Conservation (phyloP, 208 protist genomes). For the Crithidia mellificae region DNA sequence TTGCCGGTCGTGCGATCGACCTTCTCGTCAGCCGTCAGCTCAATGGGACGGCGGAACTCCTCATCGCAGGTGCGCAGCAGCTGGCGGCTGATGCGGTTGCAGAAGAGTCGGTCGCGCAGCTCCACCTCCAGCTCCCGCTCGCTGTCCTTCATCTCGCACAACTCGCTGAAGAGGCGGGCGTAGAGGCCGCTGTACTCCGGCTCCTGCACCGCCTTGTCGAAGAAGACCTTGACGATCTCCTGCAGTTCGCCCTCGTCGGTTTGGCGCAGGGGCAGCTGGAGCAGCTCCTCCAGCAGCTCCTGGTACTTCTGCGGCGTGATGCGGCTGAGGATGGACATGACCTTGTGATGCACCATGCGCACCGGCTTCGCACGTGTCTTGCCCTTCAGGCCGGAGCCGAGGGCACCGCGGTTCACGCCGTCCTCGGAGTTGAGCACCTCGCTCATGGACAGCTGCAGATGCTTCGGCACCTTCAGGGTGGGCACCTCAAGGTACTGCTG, state of each 20-base stretch:
- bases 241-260: conserved; percentile 75
- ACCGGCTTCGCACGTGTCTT: conserved; percentile 57
- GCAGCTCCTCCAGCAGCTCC: conserved; percentile 68
- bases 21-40: conserved; percentile 70
- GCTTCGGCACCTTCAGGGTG: conserved; percentile 74
- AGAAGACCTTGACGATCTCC: conserved; percentile 82
- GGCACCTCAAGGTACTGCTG: conserved; percentile 67
- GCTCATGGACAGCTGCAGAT: conserved; percentile 76
- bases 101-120: conserved; percentile 60
- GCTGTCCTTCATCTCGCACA: conserved; percentile 66
- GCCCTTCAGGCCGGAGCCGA: conserved; percentile 55
- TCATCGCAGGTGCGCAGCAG: conserved; percentile 64
- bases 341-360: conserved; percentile 80
- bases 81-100: conserved; percentile 58
- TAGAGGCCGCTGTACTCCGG: conserved; percentile 80
- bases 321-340: conserved; percentile 85
- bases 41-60: conserved; percentile 69
- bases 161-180: conserved; percentile 62
- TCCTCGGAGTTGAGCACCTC: conserved; percentile 53
- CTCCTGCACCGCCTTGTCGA: conserved; percentile 87
- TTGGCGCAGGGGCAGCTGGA: conserved; percentile 78
- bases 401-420: conserved; percentile 51
- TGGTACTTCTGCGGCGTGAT: conserved; percentile 82
- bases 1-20: conserved; percentile 70
- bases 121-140: conserved; percentile 51